A percentile compares a stretch with the other conserved stretches of the same genome.
Conservation (phyloP, 1,139 yeast species). For the Sugiyamaella pinicola region DNA sequence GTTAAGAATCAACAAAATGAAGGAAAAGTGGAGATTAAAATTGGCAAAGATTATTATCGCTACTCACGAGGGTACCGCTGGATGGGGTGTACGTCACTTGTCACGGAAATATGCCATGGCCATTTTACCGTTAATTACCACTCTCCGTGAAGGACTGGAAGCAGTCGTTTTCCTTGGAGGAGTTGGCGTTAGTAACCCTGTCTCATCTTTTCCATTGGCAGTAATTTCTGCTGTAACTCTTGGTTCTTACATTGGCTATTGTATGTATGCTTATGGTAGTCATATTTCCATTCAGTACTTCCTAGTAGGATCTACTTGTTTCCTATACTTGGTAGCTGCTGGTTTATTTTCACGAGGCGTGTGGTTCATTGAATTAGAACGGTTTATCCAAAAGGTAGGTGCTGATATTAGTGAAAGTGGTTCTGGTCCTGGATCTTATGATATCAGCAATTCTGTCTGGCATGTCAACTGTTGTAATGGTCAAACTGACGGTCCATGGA, state of each 20-base stretch:
- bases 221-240: slow-evolving; percentile 73
- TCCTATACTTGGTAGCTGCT: slow-evolving; percentile 81
- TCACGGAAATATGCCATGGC: slow-evolving; percentile 74
- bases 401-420: slow-evolving; percentile 90
- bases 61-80: slow-evolving; percentile 37
- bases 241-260: slow-evolving; percentile 67
- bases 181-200: slow-evolving; percentile 56
- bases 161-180: slow-evolving; percentile 93
- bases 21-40: slow-evolving; percentile 81
- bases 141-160: slow-evolving; percentile 87
- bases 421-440: slow-evolving; percentile 90
- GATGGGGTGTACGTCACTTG: slow-evolving; percentile 31
- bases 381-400: slow-evolving; percentile 66
- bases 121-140: slow-evolving; percentile 77
- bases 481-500: slow-evolving; percentile 87
- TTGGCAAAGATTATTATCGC: slow-evolving; percentile 55
- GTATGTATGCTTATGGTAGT: slow-evolving; percentile 71
- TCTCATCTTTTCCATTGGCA: slow-evolving; percentile 75
- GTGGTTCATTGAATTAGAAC: slow-evolving; percentile 77
- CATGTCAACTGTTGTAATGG: slow-evolving; percentile 96
- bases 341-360: slow-evolving; percentile 89
- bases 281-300: slow-evolving; percentile 73
- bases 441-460: slow-evolving; percentile 76
- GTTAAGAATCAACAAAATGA: slow-evolving; percentile 81
- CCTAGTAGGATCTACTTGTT: slow-evolving; percentile 76